A percentile compares a stretch with the other conserved stretches of the same genome.
These are phyloP conservation scores for Xerocomus spinulosus DNA, from an alignment of 768 basidiomycete species.

Conservation along the genomic window DNA sequence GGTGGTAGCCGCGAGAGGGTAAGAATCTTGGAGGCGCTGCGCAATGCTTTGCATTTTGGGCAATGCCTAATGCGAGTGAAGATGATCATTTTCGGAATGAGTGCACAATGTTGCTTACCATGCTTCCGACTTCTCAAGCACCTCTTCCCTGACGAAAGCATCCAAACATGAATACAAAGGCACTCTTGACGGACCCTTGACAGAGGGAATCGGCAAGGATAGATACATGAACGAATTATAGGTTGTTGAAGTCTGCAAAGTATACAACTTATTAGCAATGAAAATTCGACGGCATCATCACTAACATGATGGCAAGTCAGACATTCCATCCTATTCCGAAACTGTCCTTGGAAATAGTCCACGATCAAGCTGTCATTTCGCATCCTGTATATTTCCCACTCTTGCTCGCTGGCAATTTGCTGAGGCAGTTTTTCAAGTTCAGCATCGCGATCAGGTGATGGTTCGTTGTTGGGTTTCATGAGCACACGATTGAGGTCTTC, in stretches of 20 bases:
- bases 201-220: conserved; percentile 79
- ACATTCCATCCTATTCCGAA: conserved; percentile 84
- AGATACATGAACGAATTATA: conserved; percentile 97
- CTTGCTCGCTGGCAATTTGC: conserved; percentile 85
- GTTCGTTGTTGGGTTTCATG: conserved; percentile 57
- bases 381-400: conserved; percentile 88
- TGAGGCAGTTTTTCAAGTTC: conserved; percentile 83
- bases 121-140: conserved; percentile 88
- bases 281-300: conserved; percentile 7
- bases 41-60: conserved; percentile 85
- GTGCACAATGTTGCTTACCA: conserved; percentile 52
- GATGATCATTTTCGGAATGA: neutral
- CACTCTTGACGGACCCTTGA: conserved; percentile 52
- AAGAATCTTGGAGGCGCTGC: conserved; percentile 81
- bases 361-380: conserved; percentile 93
- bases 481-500: conserved; percentile 85
- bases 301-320: conserved; percentile 82
- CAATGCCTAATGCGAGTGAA: conserved; percentile 67
- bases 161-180: conserved; percentile 80
- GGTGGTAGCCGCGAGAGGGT: conserved; percentile 92
- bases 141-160: conserved; percentile 84
- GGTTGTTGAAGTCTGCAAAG: conserved; percentile 84
- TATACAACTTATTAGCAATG: conserved; percentile 8
- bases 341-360: conserved; percentile 97
- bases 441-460: conserved; percentile 77